Base-by-base conservation (phyloP, 2,329 filamentous ascomycete genomes). In the Myotisia sp. region DNA sequence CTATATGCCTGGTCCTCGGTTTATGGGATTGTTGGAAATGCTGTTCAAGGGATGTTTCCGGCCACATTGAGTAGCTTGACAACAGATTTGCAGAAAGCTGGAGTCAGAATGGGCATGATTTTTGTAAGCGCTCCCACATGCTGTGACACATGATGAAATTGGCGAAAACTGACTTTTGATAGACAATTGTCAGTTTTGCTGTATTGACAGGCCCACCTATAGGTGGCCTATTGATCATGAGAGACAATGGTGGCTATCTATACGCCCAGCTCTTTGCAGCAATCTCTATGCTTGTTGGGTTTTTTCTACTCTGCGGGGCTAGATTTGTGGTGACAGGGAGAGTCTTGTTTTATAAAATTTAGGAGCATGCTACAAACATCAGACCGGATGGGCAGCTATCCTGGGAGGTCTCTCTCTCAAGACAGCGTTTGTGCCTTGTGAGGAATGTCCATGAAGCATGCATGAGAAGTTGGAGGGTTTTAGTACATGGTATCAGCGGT, bases 11-110 rank as follows among this genome's bases (percentile, higher is more conserved):
- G 79, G 65, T 59, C 70, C 0, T 57, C 64, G 0, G 62, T 76
- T 37, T 80, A 78, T 47, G 79, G 79, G 1, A 60, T 80, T 29
- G 66, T 66, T 2, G 71, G 67, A 0, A 75, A 74, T 0, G 73
- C 65, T 0, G 69, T 80, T 29, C 76, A 81, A 52, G 67, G 67
- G 5, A 49, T 83, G 6, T 80, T 81, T 44, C 76, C 77, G 0
- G 72, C 75, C 0, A 69, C 67, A 0, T 47, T 78, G 24, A 68
- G 65, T 33, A 68, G 65, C 27, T 53, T 74, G 38, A 70, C 65
- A 0, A 59, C 59, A 0, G 65, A 73, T 44, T 37, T 70, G 38
- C 61, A 60, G 39, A 71, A 68, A 49, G 55, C 58, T 4, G 70
- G 70, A 0, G 62, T 67, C n/a, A 54, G 68, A 10, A 67, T 70